Evolutionary conservation across 176 grass and related monocot species (phyloP).

Genomic region (Musa schizocarpa): DNA sequence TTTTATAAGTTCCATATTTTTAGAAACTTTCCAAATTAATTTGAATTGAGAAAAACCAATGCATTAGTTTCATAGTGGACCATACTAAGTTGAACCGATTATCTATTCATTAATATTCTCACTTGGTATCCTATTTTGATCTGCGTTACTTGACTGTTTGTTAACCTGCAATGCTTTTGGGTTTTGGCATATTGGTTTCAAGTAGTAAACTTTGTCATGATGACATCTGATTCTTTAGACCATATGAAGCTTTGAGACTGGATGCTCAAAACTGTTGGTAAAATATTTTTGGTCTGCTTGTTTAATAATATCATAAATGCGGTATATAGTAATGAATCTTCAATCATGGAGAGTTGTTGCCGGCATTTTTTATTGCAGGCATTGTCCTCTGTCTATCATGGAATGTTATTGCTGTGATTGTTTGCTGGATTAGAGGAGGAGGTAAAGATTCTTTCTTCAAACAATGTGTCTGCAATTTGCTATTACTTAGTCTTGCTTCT

Average conservation of each 20-base stretch:
- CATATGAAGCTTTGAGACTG: neutral
- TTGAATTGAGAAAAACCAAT: no score
- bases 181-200: no score
- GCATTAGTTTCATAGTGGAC: no score
- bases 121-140: no score
- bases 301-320: slow-evolving; percentile 1
- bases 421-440: slow-evolving; percentile 47
- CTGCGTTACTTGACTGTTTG: no score
- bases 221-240: neutral
- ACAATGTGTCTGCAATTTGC: neutral
- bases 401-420: slow-evolving; percentile 64
- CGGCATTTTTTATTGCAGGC: slow-evolving; percentile 32
- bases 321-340: neutral
- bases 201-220: neutral
- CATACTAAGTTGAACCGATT: no score
- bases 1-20: no score
- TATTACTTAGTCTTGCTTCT: slow-evolving; percentile 9
- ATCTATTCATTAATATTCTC: no score
- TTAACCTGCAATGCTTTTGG: no score
- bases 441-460: slow-evolving; percentile 30
- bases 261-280: neutral
- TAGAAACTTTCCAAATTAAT: no score
- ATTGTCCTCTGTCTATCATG: slow-evolving; percentile 59
- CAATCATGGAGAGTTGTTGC: neutral
- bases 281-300: neutral